Base-by-base conservation (phyloP, 2,329 filamentous ascomycete genomes). In the Phyllosticta ampelicida region DNA sequence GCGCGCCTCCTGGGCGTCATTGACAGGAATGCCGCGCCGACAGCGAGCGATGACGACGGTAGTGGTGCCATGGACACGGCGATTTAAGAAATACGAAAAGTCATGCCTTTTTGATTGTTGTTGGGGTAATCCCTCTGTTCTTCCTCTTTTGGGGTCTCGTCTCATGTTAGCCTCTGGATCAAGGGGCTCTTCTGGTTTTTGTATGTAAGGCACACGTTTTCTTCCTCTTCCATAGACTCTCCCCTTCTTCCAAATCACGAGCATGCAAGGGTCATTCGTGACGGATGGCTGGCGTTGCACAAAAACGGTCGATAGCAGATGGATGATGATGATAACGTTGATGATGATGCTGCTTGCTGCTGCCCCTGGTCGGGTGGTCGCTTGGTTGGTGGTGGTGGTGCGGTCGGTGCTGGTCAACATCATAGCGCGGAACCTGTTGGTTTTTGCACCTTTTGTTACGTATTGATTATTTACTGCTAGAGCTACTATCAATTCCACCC, bases 1-100 rank as follows among this genome's bases (percentile, higher is more conserved):
- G 92, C 92, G 11, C 84, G 89, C n/a, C 62, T 73, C 6, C 68
- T 73, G 1, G 68, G 66, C 29, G 65, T 73, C 13, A 55, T 56
- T 30, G 58, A 60, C 19, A 51, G 54, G 26, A 30, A 49, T 11
- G 50, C 36, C 16, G 28, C 56, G 10, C 50, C 21, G 5, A 49
- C n/a, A n/a, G n/a, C n/a, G n/a, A n/a, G n/a, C n/a, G n/a, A n/a
- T n/a, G n/a, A 18, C 21, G 51, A 56, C 28, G 51, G 49, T 18
- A 51, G 29, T 23, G 48, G 55, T 29, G 55, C 36, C 5, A 58
- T 58, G 55, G 55, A 58, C 23, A 58, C 55, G 51, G 55, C 48
- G 51, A 50, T 58, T 29, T 58, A 18, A 53, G n/a, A n/a, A n/a
- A 51, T 44, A n/a, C 30, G 23, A 26, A 10, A 23, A 9, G 10